Percentiles rank a stretch among this genome's conserved stretches.
Evolutionary conservation across 495 filamentous ascomycete species (phyloP).

Genomic region (Cairneyella variabilis): DNA sequence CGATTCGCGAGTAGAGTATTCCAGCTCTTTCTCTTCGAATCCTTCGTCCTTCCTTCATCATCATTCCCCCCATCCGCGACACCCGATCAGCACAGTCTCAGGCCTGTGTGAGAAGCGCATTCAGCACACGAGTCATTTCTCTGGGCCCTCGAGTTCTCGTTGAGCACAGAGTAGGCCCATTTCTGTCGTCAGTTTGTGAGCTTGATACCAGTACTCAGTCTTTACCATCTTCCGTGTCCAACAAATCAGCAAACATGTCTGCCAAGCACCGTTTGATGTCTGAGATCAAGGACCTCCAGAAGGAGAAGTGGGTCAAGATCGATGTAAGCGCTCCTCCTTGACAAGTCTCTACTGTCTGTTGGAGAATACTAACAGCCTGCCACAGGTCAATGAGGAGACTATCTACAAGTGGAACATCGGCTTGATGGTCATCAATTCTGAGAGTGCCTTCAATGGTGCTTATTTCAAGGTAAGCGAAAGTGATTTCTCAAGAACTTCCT

Average conservation of each 20-base stretch:
- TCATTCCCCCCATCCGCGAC: no score
- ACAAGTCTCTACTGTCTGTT: background rate
- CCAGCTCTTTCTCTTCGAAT: no score
- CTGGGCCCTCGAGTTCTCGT: no score
- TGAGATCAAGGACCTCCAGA: constrained; percentile 76
- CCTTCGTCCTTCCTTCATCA: no score
- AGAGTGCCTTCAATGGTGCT: constrained; percentile 86
- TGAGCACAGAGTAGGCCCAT: no score
- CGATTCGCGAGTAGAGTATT: no score
- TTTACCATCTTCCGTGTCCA: background rate
- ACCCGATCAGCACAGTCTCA: no score
- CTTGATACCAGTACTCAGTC: no score
- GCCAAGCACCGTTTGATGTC: constrained; percentile 80
- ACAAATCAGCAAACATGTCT: constrained; percentile 7
- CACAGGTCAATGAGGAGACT: constrained; percentile 67
- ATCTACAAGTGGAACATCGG: constrained; percentile 84
- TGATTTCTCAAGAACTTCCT: background rate
- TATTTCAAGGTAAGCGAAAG: constrained; percentile 65
- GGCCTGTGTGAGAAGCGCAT: no score
- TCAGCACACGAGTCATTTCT: no score
- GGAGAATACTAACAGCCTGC: constrained; percentile 3
- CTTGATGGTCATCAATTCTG: constrained; percentile 86
- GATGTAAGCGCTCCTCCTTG: constrained; percentile 53
- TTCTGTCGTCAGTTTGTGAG: no score
- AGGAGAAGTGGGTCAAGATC: constrained; percentile 92